Percentiles rank a stretch among this genome's conserved stretches.
phyloP scores from a whole-genome alignment of 176 grass and related monocot genomes.

The Elaeis guineensis region DNA sequence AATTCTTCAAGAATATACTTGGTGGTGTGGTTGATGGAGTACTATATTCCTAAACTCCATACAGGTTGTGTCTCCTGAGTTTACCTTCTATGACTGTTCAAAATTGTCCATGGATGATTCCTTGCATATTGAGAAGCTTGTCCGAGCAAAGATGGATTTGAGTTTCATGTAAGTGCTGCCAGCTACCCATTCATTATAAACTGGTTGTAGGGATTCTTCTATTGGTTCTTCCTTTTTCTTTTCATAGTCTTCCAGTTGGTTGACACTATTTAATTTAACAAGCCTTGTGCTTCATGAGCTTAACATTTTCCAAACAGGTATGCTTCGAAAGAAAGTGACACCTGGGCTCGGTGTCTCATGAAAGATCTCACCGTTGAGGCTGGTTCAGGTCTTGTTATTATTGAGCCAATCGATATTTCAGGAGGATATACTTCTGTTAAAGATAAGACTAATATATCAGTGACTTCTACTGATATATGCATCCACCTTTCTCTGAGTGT shows the following conservation, averaged over 20 bases:
- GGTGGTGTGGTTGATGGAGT: too few species aligned
- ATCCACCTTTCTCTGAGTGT: slow-evolving; percentile 89
- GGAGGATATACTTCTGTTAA: slow-evolving; percentile 86
- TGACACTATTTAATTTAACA: slow-evolving; percentile 4
- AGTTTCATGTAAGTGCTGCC: slow-evolving; percentile 82
- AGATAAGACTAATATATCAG: slow-evolving; percentile 69
- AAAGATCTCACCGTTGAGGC: slow-evolving; percentile 88
- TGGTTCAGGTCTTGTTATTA: slow-evolving; percentile 85
- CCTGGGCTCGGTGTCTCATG: slow-evolving; percentile 66
- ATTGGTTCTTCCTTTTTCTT: slow-evolving; percentile 1
- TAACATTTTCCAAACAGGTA: slow-evolving; percentile 55
- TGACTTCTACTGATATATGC: slow-evolving; percentile 64
- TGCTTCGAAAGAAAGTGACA: slow-evolving; percentile 93
- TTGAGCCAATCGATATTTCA: slow-evolving; percentile 85
- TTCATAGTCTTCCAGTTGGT: neutral
- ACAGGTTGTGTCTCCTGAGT: slow-evolving; percentile 86
- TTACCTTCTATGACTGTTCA: slow-evolving; percentile 91
- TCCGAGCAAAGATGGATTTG: slow-evolving; percentile 88
- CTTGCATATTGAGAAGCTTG: slow-evolving; percentile 87
- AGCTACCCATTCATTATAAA: slow-evolving; percentile 4
- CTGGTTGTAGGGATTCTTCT: slow-evolving; percentile 16
- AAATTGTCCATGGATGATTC: slow-evolving; percentile 84
- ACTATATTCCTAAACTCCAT: neutral
- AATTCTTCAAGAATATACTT: too few species aligned
- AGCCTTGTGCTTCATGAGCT: neutral